phyloP scores from a whole-genome alignment of 2,329 filamentous ascomycete genomes.

The Neofusicoccum laricinum region DNA sequence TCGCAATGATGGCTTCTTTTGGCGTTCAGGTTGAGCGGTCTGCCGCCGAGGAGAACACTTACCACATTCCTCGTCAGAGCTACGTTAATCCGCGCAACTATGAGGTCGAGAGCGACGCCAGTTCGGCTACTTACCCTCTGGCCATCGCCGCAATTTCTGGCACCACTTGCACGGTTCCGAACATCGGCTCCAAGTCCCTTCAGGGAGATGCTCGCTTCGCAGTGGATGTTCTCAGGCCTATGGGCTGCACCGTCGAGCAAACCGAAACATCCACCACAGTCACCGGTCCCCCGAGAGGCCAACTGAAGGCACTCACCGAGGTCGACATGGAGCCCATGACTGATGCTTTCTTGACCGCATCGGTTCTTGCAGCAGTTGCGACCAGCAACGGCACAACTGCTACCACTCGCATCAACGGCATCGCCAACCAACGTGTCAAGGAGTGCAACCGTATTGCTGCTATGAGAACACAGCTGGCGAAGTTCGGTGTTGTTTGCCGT shows the following conservation, averaged over 20 bases:
- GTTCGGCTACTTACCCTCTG: constrained; percentile 93
- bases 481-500: constrained; percentile 82
- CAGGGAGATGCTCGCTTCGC: constrained; percentile 96
- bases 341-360: constrained; percentile 93
- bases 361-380: constrained; percentile 86
- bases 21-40: constrained; percentile 79
- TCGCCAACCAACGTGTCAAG: constrained; percentile 96
- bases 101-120: constrained; percentile 92
- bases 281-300: constrained; percentile 74
- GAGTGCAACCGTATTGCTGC: constrained; percentile 95
- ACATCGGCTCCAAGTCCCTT: constrained; percentile 87
- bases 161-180: constrained; percentile 91
- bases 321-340: constrained; percentile 99
- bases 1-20: constrained; percentile 94
- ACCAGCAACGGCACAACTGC: constrained; percentile 60
- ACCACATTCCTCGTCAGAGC: constrained; percentile 81
- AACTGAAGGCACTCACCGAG: constrained; percentile 70
- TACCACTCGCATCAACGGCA: constrained; percentile 83
- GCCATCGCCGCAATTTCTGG: constrained; percentile 94
- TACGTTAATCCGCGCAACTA: constrained; percentile 87
- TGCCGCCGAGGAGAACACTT: constrained; percentile 78
- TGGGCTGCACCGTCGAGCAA: constrained; percentile 91
- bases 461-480: constrained; percentile 91
- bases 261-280: constrained; percentile 85
- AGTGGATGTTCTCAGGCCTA: constrained; percentile 81